phyloP scores from a whole-genome alignment of 352 stramenopile species.

The Globisporangium abappressorium region DNA sequence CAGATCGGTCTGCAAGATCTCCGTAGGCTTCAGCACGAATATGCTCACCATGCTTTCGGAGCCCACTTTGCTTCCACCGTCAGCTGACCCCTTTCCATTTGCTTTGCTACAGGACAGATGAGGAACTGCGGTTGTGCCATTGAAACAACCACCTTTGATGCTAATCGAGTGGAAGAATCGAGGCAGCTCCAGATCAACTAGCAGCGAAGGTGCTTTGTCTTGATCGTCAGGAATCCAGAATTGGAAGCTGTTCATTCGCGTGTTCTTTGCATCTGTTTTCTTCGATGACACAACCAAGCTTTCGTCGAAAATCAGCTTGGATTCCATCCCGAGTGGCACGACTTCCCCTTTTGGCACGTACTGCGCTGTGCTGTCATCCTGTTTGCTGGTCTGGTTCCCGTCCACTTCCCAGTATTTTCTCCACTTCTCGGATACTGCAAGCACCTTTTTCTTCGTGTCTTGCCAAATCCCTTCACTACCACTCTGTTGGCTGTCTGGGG shows the following conservation, averaged over 20 bases:
- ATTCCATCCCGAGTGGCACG: constrained; percentile 55
- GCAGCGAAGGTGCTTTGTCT: constrained; percentile 49
- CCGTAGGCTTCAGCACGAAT: constrained; percentile 42
- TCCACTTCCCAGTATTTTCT: constrained; percentile 23
- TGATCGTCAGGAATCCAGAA: constrained; percentile 58
- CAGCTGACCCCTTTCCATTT: background rate
- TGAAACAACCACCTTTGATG: constrained; percentile 55
- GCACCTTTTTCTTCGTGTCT: constrained; percentile 30
- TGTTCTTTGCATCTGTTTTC: constrained; percentile 51
- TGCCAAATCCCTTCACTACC: constrained; percentile 29
- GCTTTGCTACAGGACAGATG: constrained; percentile 13
- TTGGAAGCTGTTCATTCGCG: constrained; percentile 51
- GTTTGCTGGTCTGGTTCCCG: constrained; percentile 4
- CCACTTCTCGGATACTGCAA: constrained; percentile 32
- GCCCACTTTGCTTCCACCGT: background rate
- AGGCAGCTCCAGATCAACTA: constrained; percentile 72
- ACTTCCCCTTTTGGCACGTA: constrained; percentile 53
- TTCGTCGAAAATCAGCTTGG: constrained; percentile 53
- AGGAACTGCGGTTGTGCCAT: constrained; percentile 5
- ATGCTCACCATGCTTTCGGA: background rate
- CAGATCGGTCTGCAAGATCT: constrained; percentile 30
- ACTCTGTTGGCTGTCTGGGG: background rate
- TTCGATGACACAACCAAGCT: constrained; percentile 55
- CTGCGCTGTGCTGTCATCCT: constrained; percentile 1
- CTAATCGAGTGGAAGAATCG: constrained; percentile 58